These are phyloP conservation scores for Exophiala oligosperma DNA, from an alignment of 2,329 filamentous ascomycete species.

Conservation along the genomic window DNA sequence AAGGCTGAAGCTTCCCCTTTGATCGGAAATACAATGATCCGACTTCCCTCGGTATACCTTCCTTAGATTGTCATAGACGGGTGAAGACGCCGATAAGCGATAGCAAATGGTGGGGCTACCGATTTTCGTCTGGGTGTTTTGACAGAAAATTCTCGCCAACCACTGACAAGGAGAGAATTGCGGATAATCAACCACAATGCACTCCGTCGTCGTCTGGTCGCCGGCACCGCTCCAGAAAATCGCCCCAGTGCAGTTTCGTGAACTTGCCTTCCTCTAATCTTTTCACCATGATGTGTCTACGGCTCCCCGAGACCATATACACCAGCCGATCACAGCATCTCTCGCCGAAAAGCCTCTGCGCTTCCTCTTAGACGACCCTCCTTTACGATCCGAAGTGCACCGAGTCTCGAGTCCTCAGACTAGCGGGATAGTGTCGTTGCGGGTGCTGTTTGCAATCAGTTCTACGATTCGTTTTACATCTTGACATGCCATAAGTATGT, in stretches of 20 bases:
- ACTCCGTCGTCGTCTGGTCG: neutral
- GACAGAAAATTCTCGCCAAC: constrained; percentile 2
- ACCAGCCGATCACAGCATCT: neutral
- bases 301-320: neutral
- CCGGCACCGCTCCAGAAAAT: neutral
- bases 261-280: neutral
- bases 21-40: neutral
- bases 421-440: neutral
- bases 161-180: constrained; percentile 1
- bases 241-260: neutral
- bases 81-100: constrained; percentile 1
- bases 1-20: neutral
- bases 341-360: neutral
- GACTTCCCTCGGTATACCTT: neutral
- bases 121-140: neutral
- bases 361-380: neutral
- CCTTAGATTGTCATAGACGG: neutral
- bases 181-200: neutral
- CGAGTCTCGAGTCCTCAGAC: neutral
- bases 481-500: constrained; percentile 11
- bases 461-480: neutral
- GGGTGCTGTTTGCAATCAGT: neutral
- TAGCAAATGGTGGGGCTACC: neutral
- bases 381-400: neutral
- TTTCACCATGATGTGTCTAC: neutral